Percentiles rank a stretch among this genome's conserved stretches.
These are phyloP conservation scores for Schizochytrium sp. DNA, from an alignment of 108 stramenopile species.

Conservation along the genomic window DNA sequence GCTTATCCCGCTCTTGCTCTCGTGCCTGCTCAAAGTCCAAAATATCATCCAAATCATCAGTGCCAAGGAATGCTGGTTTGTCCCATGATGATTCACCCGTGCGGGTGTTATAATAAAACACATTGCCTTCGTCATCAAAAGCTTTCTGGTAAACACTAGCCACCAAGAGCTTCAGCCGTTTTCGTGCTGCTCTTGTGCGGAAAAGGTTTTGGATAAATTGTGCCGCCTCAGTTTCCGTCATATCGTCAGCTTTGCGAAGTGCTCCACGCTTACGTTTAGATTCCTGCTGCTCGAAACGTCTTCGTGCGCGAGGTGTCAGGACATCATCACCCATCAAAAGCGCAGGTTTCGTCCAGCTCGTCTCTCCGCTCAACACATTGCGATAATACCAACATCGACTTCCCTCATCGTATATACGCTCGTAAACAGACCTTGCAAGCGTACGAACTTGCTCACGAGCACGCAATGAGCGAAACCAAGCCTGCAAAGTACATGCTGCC, in stretches of 20 bases:
- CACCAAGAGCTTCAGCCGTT: constrained; percentile 4
- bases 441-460: constrained; percentile 47
- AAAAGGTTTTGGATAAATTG: constrained; percentile 55
- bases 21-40: constrained; percentile 3
- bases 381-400: constrained; percentile 36
- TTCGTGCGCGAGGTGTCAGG: constrained; percentile 37
- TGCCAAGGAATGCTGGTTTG: constrained; percentile 29
- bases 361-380: background rate
- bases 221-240: constrained; percentile 25
- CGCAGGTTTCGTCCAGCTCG: background rate
- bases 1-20: background rate
- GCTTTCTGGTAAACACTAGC: constrained; percentile 34
- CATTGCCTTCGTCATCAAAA: constrained; percentile 40
- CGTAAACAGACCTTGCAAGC: background rate
- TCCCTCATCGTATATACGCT: constrained; percentile 57
- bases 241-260: constrained; percentile 9
- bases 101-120: constrained; percentile 46
- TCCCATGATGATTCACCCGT: constrained; percentile 54
- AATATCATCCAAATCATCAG: constrained; percentile 22
- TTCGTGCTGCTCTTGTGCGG: constrained; percentile 29
- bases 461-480: constrained; percentile 35
- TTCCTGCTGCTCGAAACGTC: constrained; percentile 7
- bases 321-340: background rate
- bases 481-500: constrained; percentile 47
- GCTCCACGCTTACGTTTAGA: background rate